Base-by-base conservation (phyloP, 495 filamentous ascomycete species). In the Chaetomidium leptoderma region DNA sequence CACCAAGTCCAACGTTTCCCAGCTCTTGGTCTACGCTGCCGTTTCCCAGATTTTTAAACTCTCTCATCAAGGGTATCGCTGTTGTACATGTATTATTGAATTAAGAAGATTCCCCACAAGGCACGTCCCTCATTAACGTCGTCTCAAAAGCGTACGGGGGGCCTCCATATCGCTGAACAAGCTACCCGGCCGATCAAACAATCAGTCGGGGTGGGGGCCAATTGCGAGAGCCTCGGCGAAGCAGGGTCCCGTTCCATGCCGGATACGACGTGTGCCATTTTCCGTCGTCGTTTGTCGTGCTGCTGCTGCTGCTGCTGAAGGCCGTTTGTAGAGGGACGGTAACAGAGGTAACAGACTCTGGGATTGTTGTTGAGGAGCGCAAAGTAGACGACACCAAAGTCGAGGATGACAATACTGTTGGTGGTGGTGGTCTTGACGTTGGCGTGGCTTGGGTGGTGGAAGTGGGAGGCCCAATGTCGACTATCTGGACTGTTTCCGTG, bases 231-330 rank as follows among this genome's bases (percentile, higher is more conserved):
- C 29, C 52, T 10, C 57, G 51, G 19, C 55, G 59, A 14, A 16
- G 21, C 19, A 67, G 43, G 17, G 71, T 75, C 14, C 63, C 66
- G 40, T 74, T 75, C 74, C 74, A 74, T 7, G 69, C 35, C 30
- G 70, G 69, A 50, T 75, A 75, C 9, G 69, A 61, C 21, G 74
- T 72, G 56, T 76, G 72, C 74, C 71, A 74, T 13, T 51, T 60
- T 23, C 72, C 70, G 29, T 72, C 55, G 33, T 72, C 68, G 21
- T 71, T 63, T 19, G 58, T 48, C 16, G 45, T 63, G 42, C 32
- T 67, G 17, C 58, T 63, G 29, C 21, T 59, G 45, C 27, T 51
- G 40, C 35, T 56, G 42, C 8, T 53, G 11, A 51, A 46, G 6
- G 21, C 19, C 9, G 63, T 59, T 26, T 36, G 51, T 9, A 59